These are phyloP conservation scores for Aspergillus unguis DNA, from an alignment of 2,329 filamentous ascomycete species.

Conservation along the genomic window DNA sequence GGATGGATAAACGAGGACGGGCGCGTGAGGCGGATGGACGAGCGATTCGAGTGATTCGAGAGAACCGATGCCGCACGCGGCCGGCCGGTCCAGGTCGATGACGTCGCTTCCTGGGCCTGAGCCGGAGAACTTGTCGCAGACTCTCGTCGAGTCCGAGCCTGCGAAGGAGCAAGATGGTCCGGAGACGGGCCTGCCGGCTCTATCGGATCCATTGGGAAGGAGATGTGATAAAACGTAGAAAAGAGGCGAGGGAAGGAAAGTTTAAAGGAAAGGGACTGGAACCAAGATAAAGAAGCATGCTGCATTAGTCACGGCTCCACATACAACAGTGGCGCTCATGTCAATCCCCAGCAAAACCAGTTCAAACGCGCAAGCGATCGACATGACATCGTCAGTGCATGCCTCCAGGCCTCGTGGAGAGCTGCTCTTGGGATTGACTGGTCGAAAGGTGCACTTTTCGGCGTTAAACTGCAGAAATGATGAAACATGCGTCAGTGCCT, in stretches of 20 bases:
- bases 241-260: neutral
- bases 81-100: constrained; percentile 18
- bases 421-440: neutral
- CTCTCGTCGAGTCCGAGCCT: constrained; percentile 14
- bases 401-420: neutral
- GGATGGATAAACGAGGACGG: constrained; percentile 16
- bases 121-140: constrained; percentile 6
- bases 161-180: constrained; percentile 12
- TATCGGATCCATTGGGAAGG: constrained; percentile 37
- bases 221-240: neutral
- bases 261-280: neutral
- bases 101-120: constrained; percentile 17
- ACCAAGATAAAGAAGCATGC: constrained; percentile 1
- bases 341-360: constrained; percentile 2
- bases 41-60: constrained; percentile 30
- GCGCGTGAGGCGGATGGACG: constrained; percentile 31
- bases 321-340: constrained; percentile 3
- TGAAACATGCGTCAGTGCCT: neutral
- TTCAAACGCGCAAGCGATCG: neutral
- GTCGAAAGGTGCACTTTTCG: neutral
- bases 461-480: neutral
- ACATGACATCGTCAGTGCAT: constrained; percentile 2
- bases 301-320: constrained; percentile 2
- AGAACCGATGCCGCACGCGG: constrained; percentile 23
- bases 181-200: constrained; percentile 28